phyloP scores from a whole-genome alignment of 805 yeast species.

The Candida michaelii region DNA sequence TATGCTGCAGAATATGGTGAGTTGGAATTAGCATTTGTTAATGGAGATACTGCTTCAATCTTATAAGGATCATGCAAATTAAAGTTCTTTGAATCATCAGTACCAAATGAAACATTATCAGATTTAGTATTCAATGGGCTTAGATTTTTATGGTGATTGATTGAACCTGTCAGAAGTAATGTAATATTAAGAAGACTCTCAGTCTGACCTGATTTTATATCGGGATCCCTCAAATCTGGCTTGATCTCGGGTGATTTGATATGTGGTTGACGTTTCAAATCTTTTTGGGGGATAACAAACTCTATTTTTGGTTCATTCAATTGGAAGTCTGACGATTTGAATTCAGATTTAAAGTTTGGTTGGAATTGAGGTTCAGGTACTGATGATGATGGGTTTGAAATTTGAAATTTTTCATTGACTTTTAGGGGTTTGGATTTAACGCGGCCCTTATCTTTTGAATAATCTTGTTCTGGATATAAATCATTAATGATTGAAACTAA shows the following conservation, averaged over 20 bases:
- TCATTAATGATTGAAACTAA: neutral
- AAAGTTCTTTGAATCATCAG: conserved; percentile 3
- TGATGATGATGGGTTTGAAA: too few species aligned
- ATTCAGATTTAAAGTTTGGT: neutral
- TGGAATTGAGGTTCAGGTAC: neutral
- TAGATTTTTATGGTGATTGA: neutral
- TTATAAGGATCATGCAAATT: neutral
- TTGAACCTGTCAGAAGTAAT: conserved; percentile 15
- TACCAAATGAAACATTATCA: neutral
- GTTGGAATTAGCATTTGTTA: conserved; percentile 2
- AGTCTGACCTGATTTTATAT: conserved; percentile 10
- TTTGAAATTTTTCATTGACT: neutral
- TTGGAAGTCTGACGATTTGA: neutral
- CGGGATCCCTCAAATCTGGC: conserved; percentile 72
- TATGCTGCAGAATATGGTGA: neutral
- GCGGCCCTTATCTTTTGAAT: too few species aligned
- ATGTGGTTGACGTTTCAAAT: conserved; percentile 41
- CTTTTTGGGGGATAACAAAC: neutral
- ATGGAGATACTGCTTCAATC: conserved; percentile 16
- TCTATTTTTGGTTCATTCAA: neutral
- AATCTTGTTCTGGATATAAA: neutral
- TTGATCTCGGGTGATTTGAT: conserved; percentile 35
- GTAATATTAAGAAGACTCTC: conserved; percentile 20
- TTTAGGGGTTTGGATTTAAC: too few species aligned
- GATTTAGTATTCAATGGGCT: neutral